Conservation (phyloP, 768 basidiomycete genomes). For the Lentinula sp. region DNA sequence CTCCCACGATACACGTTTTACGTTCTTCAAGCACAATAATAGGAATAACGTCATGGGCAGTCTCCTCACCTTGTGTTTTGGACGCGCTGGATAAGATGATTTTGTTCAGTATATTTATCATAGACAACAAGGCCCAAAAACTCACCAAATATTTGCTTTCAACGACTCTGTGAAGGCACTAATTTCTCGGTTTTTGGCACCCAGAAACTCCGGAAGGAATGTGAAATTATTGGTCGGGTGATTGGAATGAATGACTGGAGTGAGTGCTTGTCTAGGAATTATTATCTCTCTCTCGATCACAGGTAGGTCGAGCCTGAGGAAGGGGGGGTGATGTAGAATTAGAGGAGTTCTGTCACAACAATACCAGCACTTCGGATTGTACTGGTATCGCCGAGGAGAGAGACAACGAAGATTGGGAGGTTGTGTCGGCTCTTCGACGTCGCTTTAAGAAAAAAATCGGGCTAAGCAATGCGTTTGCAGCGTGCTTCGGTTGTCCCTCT, state of each 20-base stretch:
- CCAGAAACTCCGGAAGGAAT: neutral
- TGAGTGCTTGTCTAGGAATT: conserved; percentile 12
- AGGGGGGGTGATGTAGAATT: conserved; percentile 5
- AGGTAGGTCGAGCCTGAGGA: conserved; percentile 11
- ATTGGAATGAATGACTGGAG: conserved; percentile 19
- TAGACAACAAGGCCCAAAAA: neutral
- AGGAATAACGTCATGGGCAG: neutral
- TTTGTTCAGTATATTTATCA: neutral
- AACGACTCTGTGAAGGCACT: neutral
- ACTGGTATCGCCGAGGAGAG: conserved; percentile 1
- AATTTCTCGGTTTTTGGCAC: neutral
- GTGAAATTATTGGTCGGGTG: neutral
- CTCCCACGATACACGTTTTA: neutral
- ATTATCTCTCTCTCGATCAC: conserved; percentile 3
- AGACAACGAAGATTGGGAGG: conserved; percentile 14
- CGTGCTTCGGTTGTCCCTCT: conserved; percentile 50
- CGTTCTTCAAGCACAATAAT: neutral
- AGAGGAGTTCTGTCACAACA: neutral
- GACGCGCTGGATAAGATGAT: neutral
- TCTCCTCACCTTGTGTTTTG: neutral
- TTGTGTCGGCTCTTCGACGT: conserved; percentile 39
- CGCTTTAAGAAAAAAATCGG: conserved; percentile 42
- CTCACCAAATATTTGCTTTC: neutral
- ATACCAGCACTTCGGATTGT: neutral
- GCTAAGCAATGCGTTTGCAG: conserved; percentile 38